Percentiles rank a stretch among this genome's conserved stretches.
Evolutionary conservation across 176 grass and related monocot genomes (phyloP).

Genomic region (Metroxylon sagu): DNA sequence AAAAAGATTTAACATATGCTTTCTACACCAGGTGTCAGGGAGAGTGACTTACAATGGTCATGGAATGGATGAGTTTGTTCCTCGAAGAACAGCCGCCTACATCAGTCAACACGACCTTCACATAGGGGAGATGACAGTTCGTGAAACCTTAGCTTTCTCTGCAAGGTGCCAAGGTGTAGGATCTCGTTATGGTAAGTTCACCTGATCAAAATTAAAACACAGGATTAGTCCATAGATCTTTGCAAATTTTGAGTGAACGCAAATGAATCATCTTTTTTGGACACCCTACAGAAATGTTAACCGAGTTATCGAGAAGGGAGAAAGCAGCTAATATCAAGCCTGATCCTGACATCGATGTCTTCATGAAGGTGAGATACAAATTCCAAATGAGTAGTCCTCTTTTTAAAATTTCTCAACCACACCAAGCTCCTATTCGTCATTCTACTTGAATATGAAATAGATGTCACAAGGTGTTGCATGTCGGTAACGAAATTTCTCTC

Average conservation of each 20-base stretch:
- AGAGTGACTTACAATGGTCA: constrained; percentile 66
- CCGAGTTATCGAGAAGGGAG: constrained; percentile 58
- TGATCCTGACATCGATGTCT: constrained; percentile 48
- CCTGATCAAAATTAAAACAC: too few relatives aligned
- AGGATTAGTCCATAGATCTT: too few relatives aligned
- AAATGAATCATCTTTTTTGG: constrained; percentile 5
- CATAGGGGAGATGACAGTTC: constrained; percentile 71
- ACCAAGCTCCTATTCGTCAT: too few relatives aligned
- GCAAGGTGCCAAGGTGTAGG: constrained; percentile 61
- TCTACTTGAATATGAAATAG: too few relatives aligned
- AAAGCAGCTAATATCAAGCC: constrained; percentile 52
- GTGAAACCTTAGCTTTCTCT: constrained; percentile 67
- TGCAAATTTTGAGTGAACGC: too few relatives aligned
- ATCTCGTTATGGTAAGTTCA: constrained; percentile 49
- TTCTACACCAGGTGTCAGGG: constrained; percentile 35
- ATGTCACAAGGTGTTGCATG: too few relatives aligned
- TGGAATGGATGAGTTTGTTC: constrained; percentile 60
- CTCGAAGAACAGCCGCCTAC: constrained; percentile 60
- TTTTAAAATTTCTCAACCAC: too few relatives aligned
- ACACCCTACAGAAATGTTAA: constrained; percentile 40
- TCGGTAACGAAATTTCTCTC: too few relatives aligned
- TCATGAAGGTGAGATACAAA: constrained; percentile 46
- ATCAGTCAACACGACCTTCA: constrained; percentile 72
- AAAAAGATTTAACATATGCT: too few relatives aligned
- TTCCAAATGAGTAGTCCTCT: background rate